Evolutionary conservation across 2,329 filamentous ascomycete genomes (phyloP).

Genomic region (Diaporthe ampelina): DNA sequence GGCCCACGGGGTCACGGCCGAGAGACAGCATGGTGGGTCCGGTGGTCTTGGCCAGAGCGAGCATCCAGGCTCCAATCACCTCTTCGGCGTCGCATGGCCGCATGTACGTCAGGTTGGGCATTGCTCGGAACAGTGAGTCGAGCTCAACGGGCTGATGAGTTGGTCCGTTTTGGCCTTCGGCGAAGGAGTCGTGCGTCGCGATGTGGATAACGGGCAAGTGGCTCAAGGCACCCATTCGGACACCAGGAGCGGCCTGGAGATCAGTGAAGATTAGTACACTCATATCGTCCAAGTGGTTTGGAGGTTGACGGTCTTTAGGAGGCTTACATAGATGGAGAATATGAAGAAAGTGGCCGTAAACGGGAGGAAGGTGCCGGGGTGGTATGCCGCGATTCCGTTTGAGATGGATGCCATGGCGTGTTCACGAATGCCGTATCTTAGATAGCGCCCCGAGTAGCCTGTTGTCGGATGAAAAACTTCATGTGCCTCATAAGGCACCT

Average conservation of each 20-base stretch:
- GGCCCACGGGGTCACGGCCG: constrained; percentile 52
- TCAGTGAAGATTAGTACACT: too few species aligned
- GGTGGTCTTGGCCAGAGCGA: constrained; percentile 53
- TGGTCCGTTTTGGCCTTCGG: constrained; percentile 71
- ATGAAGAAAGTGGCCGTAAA: constrained; percentile 74
- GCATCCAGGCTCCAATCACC: constrained; percentile 66
- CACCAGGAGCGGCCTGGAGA: constrained; percentile 68
- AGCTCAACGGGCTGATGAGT: constrained; percentile 74
- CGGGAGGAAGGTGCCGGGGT: constrained; percentile 67
- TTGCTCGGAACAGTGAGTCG: constrained; percentile 69
- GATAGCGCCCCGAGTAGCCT: constrained; percentile 65
- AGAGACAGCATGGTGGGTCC: constrained; percentile 53
- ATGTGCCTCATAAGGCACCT: constrained; percentile 62
- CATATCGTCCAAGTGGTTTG: rapidly evolving
- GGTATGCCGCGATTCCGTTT: constrained; percentile 71
- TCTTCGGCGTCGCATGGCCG: constrained; percentile 72
- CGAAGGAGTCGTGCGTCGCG: constrained; percentile 73
- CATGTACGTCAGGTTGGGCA: constrained; percentile 74
- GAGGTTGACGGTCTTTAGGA: background rate
- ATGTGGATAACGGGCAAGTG: constrained; percentile 69
- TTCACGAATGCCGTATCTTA: constrained; percentile 71
- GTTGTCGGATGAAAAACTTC: constrained; percentile 53
- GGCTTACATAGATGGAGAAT: constrained; percentile 63
- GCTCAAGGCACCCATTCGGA: constrained; percentile 72
- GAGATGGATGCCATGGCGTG: constrained; percentile 71